Base-by-base conservation (phyloP, 208 protist species). In the Acanthamoeba healyi region DNA sequence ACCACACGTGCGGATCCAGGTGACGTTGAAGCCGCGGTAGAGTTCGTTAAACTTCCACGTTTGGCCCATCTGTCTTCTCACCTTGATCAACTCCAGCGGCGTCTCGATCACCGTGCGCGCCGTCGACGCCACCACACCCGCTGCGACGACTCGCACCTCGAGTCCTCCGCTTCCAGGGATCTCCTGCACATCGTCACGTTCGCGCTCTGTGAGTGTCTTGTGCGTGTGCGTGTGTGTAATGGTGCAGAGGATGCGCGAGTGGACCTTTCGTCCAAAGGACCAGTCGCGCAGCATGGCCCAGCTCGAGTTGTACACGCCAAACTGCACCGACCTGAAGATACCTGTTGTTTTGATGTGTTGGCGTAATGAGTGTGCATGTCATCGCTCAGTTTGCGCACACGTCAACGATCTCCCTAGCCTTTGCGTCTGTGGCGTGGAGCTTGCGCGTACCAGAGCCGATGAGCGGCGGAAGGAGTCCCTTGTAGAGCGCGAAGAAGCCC, bases 401-500 rank as follows among this genome's bases (percentile, higher is more conserved):
- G 42, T 51, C 22, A 29, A 34, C 40, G 22, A 24, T n/a, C 36
- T 42, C n/a, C 24, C 26, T 54, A 7, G 7, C 36, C 49, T 54
- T 15, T 54, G 6, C 49, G 10, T 54, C 12, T 15, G 72, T 46
- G 56, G 29, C 29, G 19, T 15, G 12, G 56, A 29, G 29, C 17
- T 10, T 7, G 51, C 36, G 49, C 14, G 42, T 93, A 92, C 84
- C 49, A n/a, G 49, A 74, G 44, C 93, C 93, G 17, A 94, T 58
- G 40, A 94, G 63, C 15, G 93, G 93, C 22, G 93, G 93, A 2
- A 94, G 82, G 24, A 94, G 82, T 14, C 93, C 93, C 44, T 92
- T 94, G 93, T 94, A 94, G 38, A 94, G 63, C 1, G 93, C 93
- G n/a, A 94, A 91, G 56, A 94, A 87, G 40, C 93, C 93, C 49